Evolutionary conservation across 2,329 filamentous ascomycete genomes (phyloP).

Genomic region (Tolypocladium album): DNA sequence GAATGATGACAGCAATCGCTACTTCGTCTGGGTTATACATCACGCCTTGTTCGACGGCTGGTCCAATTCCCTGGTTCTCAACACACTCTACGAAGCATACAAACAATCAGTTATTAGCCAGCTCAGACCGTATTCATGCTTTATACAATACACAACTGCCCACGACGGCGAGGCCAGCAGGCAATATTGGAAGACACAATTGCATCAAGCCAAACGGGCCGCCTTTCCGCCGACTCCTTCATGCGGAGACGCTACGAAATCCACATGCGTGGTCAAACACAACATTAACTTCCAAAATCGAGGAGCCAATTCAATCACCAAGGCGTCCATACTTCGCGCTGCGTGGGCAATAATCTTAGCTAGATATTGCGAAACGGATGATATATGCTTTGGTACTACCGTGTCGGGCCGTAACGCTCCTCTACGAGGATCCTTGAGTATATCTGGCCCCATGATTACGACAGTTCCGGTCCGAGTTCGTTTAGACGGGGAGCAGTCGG

Average conservation of each 20-base stretch:
- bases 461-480: neutral
- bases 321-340: neutral
- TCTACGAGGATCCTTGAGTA: neutral
- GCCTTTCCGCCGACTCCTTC: neutral
- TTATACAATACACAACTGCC: neutral
- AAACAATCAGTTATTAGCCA: neutral
- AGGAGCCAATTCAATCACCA: neutral
- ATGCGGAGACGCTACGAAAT: neutral
- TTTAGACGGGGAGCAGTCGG: neutral
- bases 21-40: slow-evolving; percentile 7
- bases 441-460: neutral
- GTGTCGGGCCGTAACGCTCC: neutral
- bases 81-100: neutral
- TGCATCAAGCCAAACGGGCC: neutral
- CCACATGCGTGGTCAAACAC: neutral
- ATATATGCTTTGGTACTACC: neutral
- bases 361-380: neutral
- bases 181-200: neutral
- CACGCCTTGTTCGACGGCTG: slow-evolving; percentile 17
- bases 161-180: neutral
- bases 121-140: neutral
- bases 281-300: neutral
- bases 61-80: neutral
- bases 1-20: neutral
- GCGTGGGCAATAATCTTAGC: neutral